A percentile compares a stretch with the other conserved stretches of the same genome.
phyloP scores from a whole-genome alignment of 192 early-diverging fungal species.

The Coemansia sp. region DNA sequence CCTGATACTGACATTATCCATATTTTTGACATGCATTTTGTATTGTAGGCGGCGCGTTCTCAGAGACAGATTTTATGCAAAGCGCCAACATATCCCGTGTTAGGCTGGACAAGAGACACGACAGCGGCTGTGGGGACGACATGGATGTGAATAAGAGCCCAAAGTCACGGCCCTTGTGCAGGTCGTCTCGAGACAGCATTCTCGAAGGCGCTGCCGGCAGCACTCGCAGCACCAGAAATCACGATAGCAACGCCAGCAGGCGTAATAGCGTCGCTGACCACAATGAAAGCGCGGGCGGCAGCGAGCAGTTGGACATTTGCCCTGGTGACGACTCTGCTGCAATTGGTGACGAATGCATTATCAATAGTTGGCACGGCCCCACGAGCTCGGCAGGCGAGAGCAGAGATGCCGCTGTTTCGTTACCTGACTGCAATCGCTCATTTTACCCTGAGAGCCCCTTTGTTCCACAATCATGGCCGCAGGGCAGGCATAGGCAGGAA shows the following conservation, averaged over 20 bases:
- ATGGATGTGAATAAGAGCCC: neutral
- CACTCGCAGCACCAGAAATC: constrained; percentile 11
- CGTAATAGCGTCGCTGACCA: constrained; percentile 9
- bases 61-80: constrained; percentile 40
- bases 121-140: constrained; percentile 7
- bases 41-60: constrained; percentile 42
- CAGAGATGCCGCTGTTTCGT: constrained; percentile 4
- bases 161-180: constrained; percentile 6
- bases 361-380: neutral
- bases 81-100: constrained; percentile 38
- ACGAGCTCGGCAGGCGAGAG: neutral
- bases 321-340: constrained; percentile 7
- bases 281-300: neutral
- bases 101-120: constrained; percentile 19
- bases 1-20: constrained; percentile 1
- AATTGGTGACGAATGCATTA: neutral
- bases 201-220: constrained; percentile 3
- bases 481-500: neutral
- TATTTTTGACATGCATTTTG: constrained; percentile 10
- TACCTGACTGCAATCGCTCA: constrained; percentile 10
- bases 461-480: constrained; percentile 11
- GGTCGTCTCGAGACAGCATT: constrained; percentile 3
- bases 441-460: constrained; percentile 7
- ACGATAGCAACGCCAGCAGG: neutral
- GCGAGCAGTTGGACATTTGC: neutral